Base-by-base conservation (phyloP, 2,329 filamentous ascomycete genomes). In the Stagonosporopsis vannaccii region DNA sequence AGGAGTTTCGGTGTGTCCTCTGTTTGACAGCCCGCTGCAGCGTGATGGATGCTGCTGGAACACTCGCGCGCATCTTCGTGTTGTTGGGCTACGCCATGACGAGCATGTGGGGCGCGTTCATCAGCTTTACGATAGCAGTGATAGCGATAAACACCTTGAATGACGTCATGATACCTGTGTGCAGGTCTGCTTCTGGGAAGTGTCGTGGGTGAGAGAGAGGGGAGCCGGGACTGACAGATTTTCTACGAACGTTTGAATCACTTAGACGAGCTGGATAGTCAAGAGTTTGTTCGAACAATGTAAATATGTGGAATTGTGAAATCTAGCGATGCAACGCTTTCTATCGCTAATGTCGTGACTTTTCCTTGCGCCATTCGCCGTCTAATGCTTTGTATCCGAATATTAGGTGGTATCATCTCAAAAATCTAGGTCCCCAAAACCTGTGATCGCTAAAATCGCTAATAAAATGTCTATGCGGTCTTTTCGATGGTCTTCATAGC, bases 401-500 rank as follows among this genome's bases (percentile, higher is more conserved):
- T 42, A 56, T 56, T 56, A 56, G 48, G 53, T 51, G 53, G 53
- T 56, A 56, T 56, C 47, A 46, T 48, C 42, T 51, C 30, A 15
- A 30, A 52, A 51, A 32, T 56, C 37, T 56, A 48, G 42, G 53
- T 51, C 47, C 25, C 30, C 26, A 33, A 48, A 43, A 48, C 47
- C 39, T 12, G n/a, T 42, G 28, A 56, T 51, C 53, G 48, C 53
- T 56, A 42, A 56, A 56, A 51, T 56, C 53, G 53, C 53, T 56
- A 45, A 47, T 26, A 42, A 56, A n/a, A 51, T 28, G 33, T 56
- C 48, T 56, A 56, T 56, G 53, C 53, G 22, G 33, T 36, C 43
- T 65, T 65, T 43, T 60, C 61, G 55, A 69, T 49, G 17, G 62
- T 69, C 23, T 59, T 60, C 37, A 65, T 52, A 17, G 66, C 66